Conservation (phyloP, 371 early-diverging fungal species). For the Furculomyces boomerangus region DNA sequence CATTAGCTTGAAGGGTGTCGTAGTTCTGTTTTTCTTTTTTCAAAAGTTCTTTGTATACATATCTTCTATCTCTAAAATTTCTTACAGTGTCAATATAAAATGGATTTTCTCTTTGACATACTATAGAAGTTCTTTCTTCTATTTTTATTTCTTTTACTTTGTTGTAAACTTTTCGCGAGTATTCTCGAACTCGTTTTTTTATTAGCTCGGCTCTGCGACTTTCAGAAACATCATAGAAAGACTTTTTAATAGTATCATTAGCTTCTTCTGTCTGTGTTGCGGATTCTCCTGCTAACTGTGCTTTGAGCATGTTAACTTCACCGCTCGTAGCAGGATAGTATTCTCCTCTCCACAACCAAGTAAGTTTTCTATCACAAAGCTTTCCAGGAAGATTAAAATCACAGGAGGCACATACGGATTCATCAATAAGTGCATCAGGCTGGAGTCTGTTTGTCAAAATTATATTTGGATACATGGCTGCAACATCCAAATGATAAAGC, state of each 20-base stretch:
- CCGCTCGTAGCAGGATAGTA: constrained; percentile 77
- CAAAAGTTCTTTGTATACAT: constrained; percentile 90
- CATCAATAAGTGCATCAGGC: constrained; percentile 92
- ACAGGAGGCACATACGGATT: constrained; percentile 85
- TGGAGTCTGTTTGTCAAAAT: constrained; percentile 98
- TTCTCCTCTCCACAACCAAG: constrained; percentile 98
- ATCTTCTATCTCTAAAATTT: constrained; percentile 95
- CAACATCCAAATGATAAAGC: constrained; percentile 99
- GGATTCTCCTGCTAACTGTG: constrained; percentile 63
- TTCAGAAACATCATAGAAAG: constrained; percentile 28
- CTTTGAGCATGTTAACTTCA: constrained; percentile 84
- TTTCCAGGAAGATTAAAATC: constrained; percentile 82
- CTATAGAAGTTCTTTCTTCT: constrained; percentile 63
- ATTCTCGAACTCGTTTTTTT: constrained; percentile 69
- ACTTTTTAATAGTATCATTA: background rate
- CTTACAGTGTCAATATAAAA: constrained; percentile 98
- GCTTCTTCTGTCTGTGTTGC: constrained; percentile 43
- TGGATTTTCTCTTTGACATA: constrained; percentile 98
- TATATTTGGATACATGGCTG: constrained; percentile 99
- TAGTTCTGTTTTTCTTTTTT: constrained; percentile 79
- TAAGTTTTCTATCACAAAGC: constrained; percentile 86
- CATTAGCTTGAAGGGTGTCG: constrained; percentile 43
- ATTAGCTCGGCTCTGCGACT: constrained; percentile 53
- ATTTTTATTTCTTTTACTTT: constrained; percentile 62
- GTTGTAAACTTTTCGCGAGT: constrained; percentile 80